These are phyloP conservation scores for Taiwanofungus camphoratus DNA, from an alignment of 1,284 basidiomycete genomes.

Conservation along the genomic window DNA sequence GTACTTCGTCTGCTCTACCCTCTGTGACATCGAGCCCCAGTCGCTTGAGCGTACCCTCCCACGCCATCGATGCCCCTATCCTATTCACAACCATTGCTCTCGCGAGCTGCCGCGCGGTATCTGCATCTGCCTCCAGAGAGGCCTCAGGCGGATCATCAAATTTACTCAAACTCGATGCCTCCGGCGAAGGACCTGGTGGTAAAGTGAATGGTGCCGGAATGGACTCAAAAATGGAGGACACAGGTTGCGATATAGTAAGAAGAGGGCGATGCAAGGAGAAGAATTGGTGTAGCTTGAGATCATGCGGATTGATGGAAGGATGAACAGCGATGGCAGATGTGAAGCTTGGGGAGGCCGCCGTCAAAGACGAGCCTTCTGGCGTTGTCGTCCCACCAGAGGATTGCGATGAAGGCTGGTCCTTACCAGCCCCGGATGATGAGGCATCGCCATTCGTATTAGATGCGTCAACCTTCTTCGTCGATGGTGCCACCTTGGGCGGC, in stretches of 20 bases:
- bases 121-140: conserved; percentile 64
- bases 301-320: conserved; percentile 53
- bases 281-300: conserved; percentile 73
- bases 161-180: conserved; percentile 21
- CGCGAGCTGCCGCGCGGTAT: conserved; percentile 67
- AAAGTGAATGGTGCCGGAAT: conserved; percentile 22
- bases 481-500: conserved; percentile 30
- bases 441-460: conserved; percentile 17
- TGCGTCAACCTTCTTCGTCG: conserved; percentile 22
- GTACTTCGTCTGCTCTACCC: conserved; percentile 39
- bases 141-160: conserved; percentile 48
- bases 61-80: conserved; percentile 52
- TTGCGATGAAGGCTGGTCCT: conserved; percentile 21
- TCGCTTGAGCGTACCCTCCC: conserved; percentile 56
- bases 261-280: conserved; percentile 74
- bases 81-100: conserved; percentile 61
- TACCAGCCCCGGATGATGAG: conserved; percentile 15
- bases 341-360: conserved; percentile 3
- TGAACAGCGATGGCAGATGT: conserved; percentile 32
- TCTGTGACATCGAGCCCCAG: conserved; percentile 52
- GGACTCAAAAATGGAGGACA: conserved; percentile 50
- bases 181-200: conserved; percentile 9
- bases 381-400: conserved; percentile 11
- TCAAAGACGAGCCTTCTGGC: conserved; percentile 10
- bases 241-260: conserved; percentile 55